Base-by-base conservation (phyloP, 2,329 filamentous ascomycete genomes). In the Periconia sp. region DNA sequence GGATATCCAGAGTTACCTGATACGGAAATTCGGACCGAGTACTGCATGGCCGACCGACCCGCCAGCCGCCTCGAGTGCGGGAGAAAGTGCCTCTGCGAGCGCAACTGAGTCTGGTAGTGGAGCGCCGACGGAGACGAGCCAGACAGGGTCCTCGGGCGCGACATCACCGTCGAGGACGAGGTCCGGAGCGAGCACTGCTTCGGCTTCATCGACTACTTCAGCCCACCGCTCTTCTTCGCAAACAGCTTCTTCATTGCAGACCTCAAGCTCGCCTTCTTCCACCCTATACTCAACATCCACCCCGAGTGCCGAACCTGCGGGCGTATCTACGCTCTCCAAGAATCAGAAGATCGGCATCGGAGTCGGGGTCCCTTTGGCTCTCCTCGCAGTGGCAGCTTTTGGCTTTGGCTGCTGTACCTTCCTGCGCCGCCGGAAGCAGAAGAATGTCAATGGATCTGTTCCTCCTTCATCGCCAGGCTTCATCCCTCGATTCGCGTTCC, bases 291-390 rank as follows among this genome's bases (percentile, higher is more conserved):
- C 58, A 16, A 48, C 52, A 2, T 40, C 58, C 15, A 40, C 48
- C 18, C 38, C 57, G 2, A 41, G 51, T 9, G 49, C 54, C 12
- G 38, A 47, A 18, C 40, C 56, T 4, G 40, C 51, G 1, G 52
- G 45, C 19, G 37, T 38, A 9, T 45, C 48, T 17, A 58, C 56
- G 4, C 52, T 69, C 10, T 60, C 59, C 2, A 50, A 46, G 35
- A 33, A 34, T 1, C 57, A 62, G 24, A 70, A 70, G 43, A 59
- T 69, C 19, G 65, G 62, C 5, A 52, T 70, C 3, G 67, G 66
- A 12, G 36, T 71, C 11, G 68, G 67, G 7, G 50, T 85, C 2
- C 83, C 83, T 2, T 69, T 85, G 13, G 82, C 79, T 1, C 75
- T 84, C 2, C 65, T 85, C 2, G 80, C 79, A 30, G 78, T 86